phyloP scores from a whole-genome alignment of 768 basidiomycete species.

The Lactarius vividus region DNA sequence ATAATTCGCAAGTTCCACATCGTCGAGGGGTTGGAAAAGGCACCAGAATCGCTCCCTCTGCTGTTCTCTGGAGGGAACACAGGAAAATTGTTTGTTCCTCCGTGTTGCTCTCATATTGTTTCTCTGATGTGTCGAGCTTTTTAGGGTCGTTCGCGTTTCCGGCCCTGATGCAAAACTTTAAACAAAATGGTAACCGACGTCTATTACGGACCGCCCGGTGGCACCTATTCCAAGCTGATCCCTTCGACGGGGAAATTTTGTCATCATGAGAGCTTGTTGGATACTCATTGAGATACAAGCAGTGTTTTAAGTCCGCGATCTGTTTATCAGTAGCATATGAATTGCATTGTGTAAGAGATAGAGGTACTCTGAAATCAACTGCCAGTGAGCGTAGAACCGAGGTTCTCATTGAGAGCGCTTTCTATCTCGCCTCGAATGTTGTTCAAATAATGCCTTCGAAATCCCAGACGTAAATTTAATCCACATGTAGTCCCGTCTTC shows the following conservation, averaged over 20 bases:
- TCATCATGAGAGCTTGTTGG: too few species aligned
- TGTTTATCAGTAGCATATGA: not conserved
- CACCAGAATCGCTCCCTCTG: constrained; percentile 67
- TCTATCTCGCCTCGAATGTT: not conserved
- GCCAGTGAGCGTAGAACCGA: not conserved
- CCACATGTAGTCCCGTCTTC: constrained; percentile 15
- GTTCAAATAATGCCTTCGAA: not conserved
- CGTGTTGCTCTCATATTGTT: not conserved
- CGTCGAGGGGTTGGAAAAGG: constrained; percentile 70
- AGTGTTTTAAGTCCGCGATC: not conserved
- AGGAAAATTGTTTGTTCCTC: constrained; percentile 60
- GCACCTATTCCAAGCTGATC: too few species aligned
- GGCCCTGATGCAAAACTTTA: constrained; percentile 29
- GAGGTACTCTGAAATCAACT: not conserved
- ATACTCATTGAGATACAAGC: not conserved
- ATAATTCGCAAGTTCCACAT: constrained; percentile 80
- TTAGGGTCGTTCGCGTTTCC: constrained; percentile 56
- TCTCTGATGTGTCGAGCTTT: constrained; percentile 7
- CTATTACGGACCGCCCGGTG: not conserved
- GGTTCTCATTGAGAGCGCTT: not conserved
- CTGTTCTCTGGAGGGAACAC: constrained; percentile 75
- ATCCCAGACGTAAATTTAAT: not conserved
- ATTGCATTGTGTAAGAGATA: too few species aligned
- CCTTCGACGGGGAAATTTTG: not conserved
- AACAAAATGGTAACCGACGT: too few species aligned